Evolutionary conservation across 2,329 filamentous ascomycete genomes (phyloP), one percentile per base, ranked within the genome.

Genomic region (Curvularia hawaiiensis): DNA sequence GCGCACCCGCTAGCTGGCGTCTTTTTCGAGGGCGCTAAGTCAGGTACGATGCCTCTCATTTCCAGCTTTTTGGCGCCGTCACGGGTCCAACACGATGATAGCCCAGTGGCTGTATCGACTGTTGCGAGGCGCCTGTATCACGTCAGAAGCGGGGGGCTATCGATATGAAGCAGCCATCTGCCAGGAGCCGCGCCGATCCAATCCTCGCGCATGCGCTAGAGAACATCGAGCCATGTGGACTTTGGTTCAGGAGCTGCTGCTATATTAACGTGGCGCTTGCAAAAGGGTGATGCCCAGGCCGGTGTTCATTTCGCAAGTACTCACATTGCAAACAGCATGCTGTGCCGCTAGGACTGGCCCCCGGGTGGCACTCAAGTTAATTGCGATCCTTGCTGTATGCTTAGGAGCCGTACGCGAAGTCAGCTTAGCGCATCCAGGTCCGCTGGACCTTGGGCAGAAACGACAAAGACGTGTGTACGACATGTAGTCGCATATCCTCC

Each of bases 21-120:
- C 11, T 54, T 58, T 46, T 66, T 61, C 69, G 60, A 74, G 68
- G 47, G 49, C 56, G 63, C 68, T 69, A 67, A 65, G 51, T 60
- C 63, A 73, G 68, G 65, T 65, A 69, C 70, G 46, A 60, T 53
- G 56, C 67, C 67, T 73, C 47, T 69, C 65, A 73, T 72, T 64
- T 50, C 61, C 61, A 65, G 60, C 55, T 35, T 31, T 43, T 31
- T 39, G 7, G 46, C 50, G 54, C 49, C 43, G 30, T 46, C 40
- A 18, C 50, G n/a, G 20, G 20, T 52, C 43, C 45, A 52, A 58
- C 52, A 33, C 50, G 50, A 52, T 28, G 26, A 52, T 28, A 7
- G 26, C 11, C 30, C 30, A 31, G 30, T 2, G 12, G 26, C 26
- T 7, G 26, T 28, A 7, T 31, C 30, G 30, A 31, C 30, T 31